Conservation (phyloP, 1,284 basidiomycete genomes). For the Papiliotrema nemorosa region DNA sequence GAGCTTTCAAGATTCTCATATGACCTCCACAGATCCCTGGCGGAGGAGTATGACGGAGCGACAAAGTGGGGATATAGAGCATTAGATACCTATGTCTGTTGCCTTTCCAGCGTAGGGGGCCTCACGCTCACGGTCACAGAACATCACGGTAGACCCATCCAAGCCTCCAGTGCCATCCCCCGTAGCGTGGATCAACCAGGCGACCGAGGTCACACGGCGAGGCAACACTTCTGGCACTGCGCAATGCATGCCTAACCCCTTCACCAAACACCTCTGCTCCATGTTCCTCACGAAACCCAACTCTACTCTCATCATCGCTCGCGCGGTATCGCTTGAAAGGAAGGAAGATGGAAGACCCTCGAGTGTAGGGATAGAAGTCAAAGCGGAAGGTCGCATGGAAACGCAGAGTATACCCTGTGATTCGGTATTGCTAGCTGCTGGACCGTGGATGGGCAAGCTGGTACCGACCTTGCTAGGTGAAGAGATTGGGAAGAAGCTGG, state of each 20-base stretch:
- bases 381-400: conserved; percentile 9
- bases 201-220: not conserved
- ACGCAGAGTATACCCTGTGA: conserved; percentile 45
- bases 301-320: conserved; percentile 9
- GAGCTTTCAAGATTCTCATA: conserved; percentile 69
- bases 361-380: conserved; percentile 42
- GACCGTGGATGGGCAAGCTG: conserved; percentile 71
- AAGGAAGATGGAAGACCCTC: conserved; percentile 50
- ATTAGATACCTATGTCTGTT: conserved; percentile 47
- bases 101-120: not conserved
- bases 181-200: not conserved
- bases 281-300: conserved; percentile 9
- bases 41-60: conserved; percentile 63
- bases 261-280: conserved; percentile 8
- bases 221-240: conserved; percentile 5
- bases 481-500: conserved; percentile 29
- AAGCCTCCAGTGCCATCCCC: not conserved
- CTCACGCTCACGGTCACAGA: not conserved
- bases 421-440: conserved; percentile 65
- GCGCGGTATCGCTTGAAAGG: conserved; percentile 5
- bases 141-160: not conserved
- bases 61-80: conserved; percentile 76
- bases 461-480: conserved; percentile 52
- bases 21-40: conserved; percentile 68
- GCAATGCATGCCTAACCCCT: conserved; percentile 5